These are phyloP conservation scores for Tuber brumale DNA, from an alignment of 495 filamentous ascomycete species.

Conservation along the genomic window DNA sequence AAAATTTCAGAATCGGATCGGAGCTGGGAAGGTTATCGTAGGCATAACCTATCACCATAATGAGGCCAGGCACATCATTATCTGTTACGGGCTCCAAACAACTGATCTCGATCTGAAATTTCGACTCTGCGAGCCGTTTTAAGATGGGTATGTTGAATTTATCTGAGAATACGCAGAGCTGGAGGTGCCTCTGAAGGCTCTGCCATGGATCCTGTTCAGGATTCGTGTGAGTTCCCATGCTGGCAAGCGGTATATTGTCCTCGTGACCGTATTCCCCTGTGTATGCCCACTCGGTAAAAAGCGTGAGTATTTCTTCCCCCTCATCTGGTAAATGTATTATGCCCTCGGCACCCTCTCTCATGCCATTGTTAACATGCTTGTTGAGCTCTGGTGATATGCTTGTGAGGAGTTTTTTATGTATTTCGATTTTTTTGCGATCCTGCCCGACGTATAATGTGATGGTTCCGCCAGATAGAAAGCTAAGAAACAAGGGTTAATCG, in stretches of 20 bases:
- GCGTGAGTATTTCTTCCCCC: too few relatives aligned
- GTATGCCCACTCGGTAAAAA: too few relatives aligned
- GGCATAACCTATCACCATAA: not conserved
- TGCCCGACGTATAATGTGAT: too few relatives aligned
- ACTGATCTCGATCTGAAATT: not conserved
- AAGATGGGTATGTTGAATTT: not conserved
- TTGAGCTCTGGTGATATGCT: too few relatives aligned
- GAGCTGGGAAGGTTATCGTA: not conserved
- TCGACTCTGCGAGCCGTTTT: not conserved
- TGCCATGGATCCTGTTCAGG: not conserved
- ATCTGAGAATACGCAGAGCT: not conserved
- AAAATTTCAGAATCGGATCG: not conserved
- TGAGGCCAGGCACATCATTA: not conserved
- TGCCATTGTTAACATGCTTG: too few relatives aligned
- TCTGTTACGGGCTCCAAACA: not conserved
- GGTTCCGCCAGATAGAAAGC: too few relatives aligned
- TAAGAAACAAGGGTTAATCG: too few relatives aligned
- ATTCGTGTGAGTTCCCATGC: not conserved
- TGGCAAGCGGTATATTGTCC: not conserved
- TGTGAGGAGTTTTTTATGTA: too few relatives aligned
- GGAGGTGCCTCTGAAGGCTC: not conserved
- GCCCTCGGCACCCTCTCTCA: too few relatives aligned
- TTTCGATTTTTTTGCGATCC: too few relatives aligned
- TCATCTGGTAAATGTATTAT: not conserved
- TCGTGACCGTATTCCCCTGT: not conserved